Evolutionary conservation across 805 yeast species (phyloP).

Genomic region (Candida berthetii): DNA sequence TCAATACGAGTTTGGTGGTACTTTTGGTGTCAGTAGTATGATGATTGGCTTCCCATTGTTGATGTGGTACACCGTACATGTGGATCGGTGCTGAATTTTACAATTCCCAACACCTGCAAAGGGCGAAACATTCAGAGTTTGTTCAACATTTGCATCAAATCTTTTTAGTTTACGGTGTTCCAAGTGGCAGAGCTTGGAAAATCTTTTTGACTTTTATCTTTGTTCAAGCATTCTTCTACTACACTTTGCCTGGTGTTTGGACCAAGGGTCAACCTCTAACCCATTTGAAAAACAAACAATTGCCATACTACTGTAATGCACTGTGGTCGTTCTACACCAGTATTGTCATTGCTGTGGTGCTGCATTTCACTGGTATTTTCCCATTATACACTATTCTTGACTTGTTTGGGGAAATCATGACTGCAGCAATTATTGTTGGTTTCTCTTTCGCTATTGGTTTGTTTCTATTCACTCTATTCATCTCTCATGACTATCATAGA

Average conservation of each 20-base stretch:
- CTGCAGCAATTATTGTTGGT: constrained; percentile 82
- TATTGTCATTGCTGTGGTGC: constrained; percentile 44
- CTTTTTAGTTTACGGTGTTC: constrained; percentile 49
- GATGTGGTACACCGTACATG: constrained; percentile 97
- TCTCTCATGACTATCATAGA: constrained; percentile 75
- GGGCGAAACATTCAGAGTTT: constrained; percentile 45
- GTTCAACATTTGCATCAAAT: constrained; percentile 34
- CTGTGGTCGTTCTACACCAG: constrained; percentile 75
- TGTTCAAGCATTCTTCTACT: constrained; percentile 69
- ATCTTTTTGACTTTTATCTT: constrained; percentile 67
- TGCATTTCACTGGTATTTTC: constrained; percentile 75
- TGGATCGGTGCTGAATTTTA: constrained; percentile 87
- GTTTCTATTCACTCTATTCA: constrained; percentile 59
- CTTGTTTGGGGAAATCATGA: constrained; percentile 86
- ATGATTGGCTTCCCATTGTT: constrained; percentile 85
- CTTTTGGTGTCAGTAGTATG: constrained; percentile 86
- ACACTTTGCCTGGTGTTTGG: constrained; percentile 88
- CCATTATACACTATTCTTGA: constrained; percentile 71
- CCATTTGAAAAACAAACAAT: constrained; percentile 72
- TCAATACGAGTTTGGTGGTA: constrained; percentile 92
- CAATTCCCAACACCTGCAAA: constrained; percentile 61
- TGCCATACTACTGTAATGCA: constrained; percentile 94
- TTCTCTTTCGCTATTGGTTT: constrained; percentile 59
- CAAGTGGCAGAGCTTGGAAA: constrained; percentile 55
- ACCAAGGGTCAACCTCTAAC: constrained; percentile 90